Conservation (phyloP, 352 stramenopile species). For the Blastocystis sp. region DNA sequence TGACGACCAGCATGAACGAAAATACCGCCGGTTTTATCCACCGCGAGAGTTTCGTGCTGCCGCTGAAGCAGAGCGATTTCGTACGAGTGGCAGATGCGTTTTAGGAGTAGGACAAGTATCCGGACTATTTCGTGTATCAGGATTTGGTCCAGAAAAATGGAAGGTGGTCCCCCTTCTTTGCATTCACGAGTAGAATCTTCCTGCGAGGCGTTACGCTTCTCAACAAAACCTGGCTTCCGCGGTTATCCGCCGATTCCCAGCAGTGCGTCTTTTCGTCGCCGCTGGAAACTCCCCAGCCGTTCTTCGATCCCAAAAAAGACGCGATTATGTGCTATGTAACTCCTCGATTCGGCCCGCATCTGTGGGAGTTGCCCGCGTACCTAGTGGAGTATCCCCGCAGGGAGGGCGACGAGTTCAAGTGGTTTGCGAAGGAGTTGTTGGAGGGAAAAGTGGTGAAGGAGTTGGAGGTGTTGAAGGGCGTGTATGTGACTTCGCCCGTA, state of each 20-base stretch:
- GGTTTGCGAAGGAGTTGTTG: slow-evolving; percentile 81
- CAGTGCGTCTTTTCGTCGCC: slow-evolving; percentile 66
- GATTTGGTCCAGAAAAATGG: slow-evolving; percentile 70
- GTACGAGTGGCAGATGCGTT: neutral
- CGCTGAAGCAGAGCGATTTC: slow-evolving; percentile 53
- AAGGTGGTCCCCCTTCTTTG: neutral
- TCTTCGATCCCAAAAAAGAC: slow-evolving; percentile 68
- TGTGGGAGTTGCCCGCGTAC: slow-evolving; percentile 70
- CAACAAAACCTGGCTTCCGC: slow-evolving; percentile 69
- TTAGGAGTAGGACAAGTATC: slow-evolving; percentile 67
- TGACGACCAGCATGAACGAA: slow-evolving; percentile 66
- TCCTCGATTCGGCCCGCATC: slow-evolving; percentile 68
- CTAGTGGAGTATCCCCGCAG: neutral
- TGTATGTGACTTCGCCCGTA: slow-evolving; percentile 16
- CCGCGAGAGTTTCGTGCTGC: slow-evolving; percentile 68
- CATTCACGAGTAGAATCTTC: slow-evolving; percentile 44
- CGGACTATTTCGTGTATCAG: slow-evolving; percentile 67
- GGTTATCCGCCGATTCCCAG: slow-evolving; percentile 65
- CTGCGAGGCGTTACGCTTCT: slow-evolving; percentile 70
- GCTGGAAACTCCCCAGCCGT: slow-evolving; percentile 67
- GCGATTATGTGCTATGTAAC: slow-evolving; percentile 68
- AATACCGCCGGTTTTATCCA: slow-evolving; percentile 70
- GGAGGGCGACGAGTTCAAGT: slow-evolving; percentile 75
- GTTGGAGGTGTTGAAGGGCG: slow-evolving; percentile 4
- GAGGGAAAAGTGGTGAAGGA: slow-evolving; percentile 75